phyloP scores from a whole-genome alignment of 2,329 filamentous ascomycete genomes.

The Sordariomycetes sp. region DNA sequence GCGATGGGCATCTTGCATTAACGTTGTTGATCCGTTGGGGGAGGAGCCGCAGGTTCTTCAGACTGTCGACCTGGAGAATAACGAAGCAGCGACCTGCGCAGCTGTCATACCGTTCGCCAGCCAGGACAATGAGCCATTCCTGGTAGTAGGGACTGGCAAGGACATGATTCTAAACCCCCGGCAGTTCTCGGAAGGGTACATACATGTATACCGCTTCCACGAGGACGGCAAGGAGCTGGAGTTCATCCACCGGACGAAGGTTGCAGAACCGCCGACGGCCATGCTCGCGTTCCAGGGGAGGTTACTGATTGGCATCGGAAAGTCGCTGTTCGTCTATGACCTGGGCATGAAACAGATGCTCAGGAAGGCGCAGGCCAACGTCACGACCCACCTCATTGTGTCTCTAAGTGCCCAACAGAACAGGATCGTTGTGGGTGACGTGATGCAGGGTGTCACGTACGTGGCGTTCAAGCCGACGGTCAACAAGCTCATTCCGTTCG shows the following conservation, averaged over 20 bases:
- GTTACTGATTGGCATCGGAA: conserved; percentile 75
- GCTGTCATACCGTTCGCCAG: conserved; percentile 78
- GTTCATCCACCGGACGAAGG: conserved; percentile 92
- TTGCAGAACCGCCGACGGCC: conserved; percentile 83
- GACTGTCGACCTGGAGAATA: conserved; percentile 73
- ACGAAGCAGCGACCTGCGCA: conserved; percentile 84
- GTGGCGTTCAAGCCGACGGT: conserved; percentile 89
- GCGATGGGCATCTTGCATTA: conserved; percentile 94
- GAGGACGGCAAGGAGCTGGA: conserved; percentile 82
- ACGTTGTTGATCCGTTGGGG: conserved; percentile 72
- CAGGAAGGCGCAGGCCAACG: conserved; percentile 78
- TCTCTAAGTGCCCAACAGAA: conserved; percentile 83
- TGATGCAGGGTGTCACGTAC: conserved; percentile 84
- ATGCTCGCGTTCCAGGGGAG: conserved; percentile 87
- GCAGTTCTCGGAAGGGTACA: conserved; percentile 67
- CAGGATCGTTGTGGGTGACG: conserved; percentile 84
- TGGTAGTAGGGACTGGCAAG: conserved; percentile 91
- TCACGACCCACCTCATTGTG: conserved; percentile 73
- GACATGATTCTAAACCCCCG: conserved; percentile 74
- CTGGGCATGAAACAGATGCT: conserved; percentile 87
- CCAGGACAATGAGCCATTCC: conserved; percentile 78
- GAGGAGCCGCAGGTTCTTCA: conserved; percentile 61
- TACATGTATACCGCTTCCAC: conserved; percentile 85
- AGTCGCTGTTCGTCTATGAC: conserved; percentile 78
- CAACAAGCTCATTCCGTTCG: conserved; percentile 88